These are phyloP conservation scores for Coprinopsis sp. DNA, from an alignment of 768 basidiomycete species.

Conservation along the genomic window DNA sequence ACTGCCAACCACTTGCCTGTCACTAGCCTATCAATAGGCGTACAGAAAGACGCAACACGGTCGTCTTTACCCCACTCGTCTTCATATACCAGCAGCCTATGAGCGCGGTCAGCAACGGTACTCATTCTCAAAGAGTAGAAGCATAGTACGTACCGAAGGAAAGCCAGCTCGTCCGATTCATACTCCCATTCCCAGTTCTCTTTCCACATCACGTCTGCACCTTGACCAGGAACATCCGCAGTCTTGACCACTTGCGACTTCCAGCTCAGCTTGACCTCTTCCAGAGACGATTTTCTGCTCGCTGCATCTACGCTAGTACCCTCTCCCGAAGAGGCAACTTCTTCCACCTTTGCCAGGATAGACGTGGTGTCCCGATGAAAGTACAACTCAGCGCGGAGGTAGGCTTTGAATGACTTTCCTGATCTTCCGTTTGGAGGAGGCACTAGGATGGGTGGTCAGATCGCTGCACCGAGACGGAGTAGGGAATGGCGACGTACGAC, in stretches of 20 bases:
- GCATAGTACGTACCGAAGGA: slow-evolving; percentile 41
- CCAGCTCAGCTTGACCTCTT: slow-evolving; percentile 35
- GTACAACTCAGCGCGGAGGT: slow-evolving; percentile 43
- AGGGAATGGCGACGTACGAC: slow-evolving; percentile 28
- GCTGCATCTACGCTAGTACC: slow-evolving; percentile 2
- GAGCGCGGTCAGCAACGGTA: slow-evolving; percentile 1
- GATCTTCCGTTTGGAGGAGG: slow-evolving; percentile 38
- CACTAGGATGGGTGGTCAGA: slow-evolving; percentile 26
- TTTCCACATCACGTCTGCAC: slow-evolving; percentile 40
- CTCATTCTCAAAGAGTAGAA: background rate
- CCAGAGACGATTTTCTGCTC: background rate
- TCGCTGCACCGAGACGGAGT: background rate
- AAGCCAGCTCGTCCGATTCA: slow-evolving; percentile 46
- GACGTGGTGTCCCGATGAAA: slow-evolving; percentile 19
- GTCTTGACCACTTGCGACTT: slow-evolving; percentile 36
- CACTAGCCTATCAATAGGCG: slow-evolving; percentile 41
- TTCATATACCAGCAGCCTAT: slow-evolving; percentile 34
- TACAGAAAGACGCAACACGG: slow-evolving; percentile 48
- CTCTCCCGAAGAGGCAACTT: background rate
- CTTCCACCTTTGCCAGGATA: background rate
- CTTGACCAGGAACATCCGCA: slow-evolving; percentile 23
- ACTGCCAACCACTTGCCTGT: slow-evolving; percentile 43
- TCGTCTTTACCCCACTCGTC: slow-evolving; percentile 42
- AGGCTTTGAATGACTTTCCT: slow-evolving; percentile 37
- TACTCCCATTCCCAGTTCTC: slow-evolving; percentile 46